Conservation (phyloP, 2,329 filamentous ascomycete species). For the Phoma sp. region DNA sequence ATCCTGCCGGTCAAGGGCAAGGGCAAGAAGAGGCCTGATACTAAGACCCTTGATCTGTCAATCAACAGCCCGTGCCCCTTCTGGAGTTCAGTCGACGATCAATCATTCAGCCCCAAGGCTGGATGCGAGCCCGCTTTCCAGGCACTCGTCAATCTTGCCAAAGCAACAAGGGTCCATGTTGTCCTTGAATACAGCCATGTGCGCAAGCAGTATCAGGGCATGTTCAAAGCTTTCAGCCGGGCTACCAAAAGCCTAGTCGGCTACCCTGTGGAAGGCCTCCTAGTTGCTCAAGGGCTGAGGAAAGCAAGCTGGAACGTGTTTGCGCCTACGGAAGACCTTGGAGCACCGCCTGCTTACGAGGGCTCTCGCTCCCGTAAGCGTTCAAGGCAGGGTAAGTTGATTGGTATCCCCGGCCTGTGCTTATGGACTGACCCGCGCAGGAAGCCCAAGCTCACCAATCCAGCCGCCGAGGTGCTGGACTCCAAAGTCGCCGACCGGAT, state of each 20-base stretch:
- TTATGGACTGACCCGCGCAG: slow-evolving; percentile 1
- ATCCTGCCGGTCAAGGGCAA: slow-evolving; percentile 10
- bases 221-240: slow-evolving; percentile 19
- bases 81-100: not conserved
- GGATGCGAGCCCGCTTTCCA: slow-evolving; percentile 13
- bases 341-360: slow-evolving; percentile 20
- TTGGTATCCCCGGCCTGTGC: not conserved
- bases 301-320: slow-evolving; percentile 20
- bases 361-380: slow-evolving; percentile 7
- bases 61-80: not conserved
- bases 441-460: not conserved
- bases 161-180: slow-evolving; percentile 14
- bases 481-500: slow-evolving; percentile 4
- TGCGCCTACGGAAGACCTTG: slow-evolving; percentile 7
- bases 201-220: slow-evolving; percentile 9
- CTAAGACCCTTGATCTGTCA: slow-evolving; percentile 15
- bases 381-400: slow-evolving; percentile 10
- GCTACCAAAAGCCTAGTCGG: slow-evolving; percentile 3
- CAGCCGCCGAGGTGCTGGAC: slow-evolving; percentile 1
- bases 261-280: slow-evolving; percentile 13
- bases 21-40: slow-evolving; percentile 10
- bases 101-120: slow-evolving; percentile 1
- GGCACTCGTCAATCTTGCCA: slow-evolving; percentile 12
- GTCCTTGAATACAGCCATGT: slow-evolving; percentile 16
- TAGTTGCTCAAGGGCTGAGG: slow-evolving; percentile 12